phyloP scores from a whole-genome alignment of 441 rosid species.

The Rhodomyrtus psidioides region DNA sequence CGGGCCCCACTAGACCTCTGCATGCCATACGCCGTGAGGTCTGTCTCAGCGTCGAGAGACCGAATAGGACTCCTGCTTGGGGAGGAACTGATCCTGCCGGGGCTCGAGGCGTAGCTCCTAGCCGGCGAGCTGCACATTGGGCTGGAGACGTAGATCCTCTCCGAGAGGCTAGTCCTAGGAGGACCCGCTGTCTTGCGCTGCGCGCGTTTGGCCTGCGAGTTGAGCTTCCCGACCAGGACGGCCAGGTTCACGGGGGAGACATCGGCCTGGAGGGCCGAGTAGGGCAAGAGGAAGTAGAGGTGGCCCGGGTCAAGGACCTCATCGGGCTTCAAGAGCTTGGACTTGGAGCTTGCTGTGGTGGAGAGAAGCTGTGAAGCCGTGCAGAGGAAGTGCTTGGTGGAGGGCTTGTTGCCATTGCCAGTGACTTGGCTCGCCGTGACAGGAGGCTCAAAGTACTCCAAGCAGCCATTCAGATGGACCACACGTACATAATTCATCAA shows the following conservation, averaged over 20 bases:
- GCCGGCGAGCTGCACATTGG: neutral
- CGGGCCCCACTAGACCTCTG: neutral
- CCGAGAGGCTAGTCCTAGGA: neutral
- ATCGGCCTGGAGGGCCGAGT: constrained; percentile 5
- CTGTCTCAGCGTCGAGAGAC: neutral
- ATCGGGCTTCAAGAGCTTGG: constrained; percentile 17
- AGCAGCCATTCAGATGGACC: constrained; percentile 31
- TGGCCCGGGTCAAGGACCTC: constrained; percentile 19
- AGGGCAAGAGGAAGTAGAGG: constrained; percentile 27
- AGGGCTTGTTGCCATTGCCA: neutral
- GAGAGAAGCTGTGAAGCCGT: constrained; percentile 27
- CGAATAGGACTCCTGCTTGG: neutral
- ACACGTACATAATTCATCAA: constrained; percentile 13
- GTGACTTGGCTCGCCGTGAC: constrained; percentile 21
- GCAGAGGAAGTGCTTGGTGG: constrained; percentile 15
- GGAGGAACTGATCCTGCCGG: neutral
- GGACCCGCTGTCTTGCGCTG: neutral
- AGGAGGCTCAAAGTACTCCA: constrained; percentile 25
- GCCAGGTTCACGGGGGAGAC: constrained; percentile 18
- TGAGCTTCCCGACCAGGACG: constrained; percentile 14
- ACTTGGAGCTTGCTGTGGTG: neutral
- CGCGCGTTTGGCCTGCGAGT: constrained; percentile 4
- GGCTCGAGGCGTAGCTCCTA: neutral
- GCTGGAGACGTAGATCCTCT: neutral
- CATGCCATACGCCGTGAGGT: neutral